Base-by-base conservation (phyloP, 2,329 filamentous ascomycete species). In the Exophiala sp. region DNA sequence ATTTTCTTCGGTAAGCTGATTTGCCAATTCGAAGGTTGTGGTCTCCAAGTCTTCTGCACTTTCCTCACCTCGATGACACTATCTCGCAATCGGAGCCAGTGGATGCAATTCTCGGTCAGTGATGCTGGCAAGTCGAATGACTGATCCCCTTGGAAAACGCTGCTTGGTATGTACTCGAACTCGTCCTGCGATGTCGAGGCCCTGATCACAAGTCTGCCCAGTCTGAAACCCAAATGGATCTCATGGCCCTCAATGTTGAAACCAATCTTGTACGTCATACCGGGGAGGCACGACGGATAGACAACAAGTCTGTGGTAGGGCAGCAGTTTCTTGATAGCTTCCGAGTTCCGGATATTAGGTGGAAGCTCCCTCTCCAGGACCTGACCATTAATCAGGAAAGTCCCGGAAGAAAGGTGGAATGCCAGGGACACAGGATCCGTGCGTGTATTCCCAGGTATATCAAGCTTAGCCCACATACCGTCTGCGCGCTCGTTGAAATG, bases 81-180 rank as follows among this genome's bases (percentile, higher is more conserved):
- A 1, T 67, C 68, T 1, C 55, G 44, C 0, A 84, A 10, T 39
- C 86, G 71, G 3, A 86, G 68, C 82, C 83, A 87, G 57, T 88
- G 84, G 0, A 79, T 70, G 46, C 79, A 85, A 5, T 75, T 67
- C 0, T 78, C 65, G 0, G 84, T 57, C 0, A 88, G 68, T 0
- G 71, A 63, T 0, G 59, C 59, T 0, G 84, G 85, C 0, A 86
- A 66, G 57, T 84, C 82, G 34, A 68, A 74, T 2, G 20, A 47
- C 5, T 5, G 7, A 3, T 18, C 44, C 0, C 50, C 40, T 2
- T 48, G 20, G 38, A 77, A 72, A 0, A 69, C 35, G 0, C 50
- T 8, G 0, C 46, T 42, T 1, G 69, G 67, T 12, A 79, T 55
- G 1, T 67, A 62, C 47, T 78, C 73, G 0, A 72, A 33, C 0